Conservation (phyloP, 1,284 basidiomycete species). For the Leccinum colubrinum region DNA sequence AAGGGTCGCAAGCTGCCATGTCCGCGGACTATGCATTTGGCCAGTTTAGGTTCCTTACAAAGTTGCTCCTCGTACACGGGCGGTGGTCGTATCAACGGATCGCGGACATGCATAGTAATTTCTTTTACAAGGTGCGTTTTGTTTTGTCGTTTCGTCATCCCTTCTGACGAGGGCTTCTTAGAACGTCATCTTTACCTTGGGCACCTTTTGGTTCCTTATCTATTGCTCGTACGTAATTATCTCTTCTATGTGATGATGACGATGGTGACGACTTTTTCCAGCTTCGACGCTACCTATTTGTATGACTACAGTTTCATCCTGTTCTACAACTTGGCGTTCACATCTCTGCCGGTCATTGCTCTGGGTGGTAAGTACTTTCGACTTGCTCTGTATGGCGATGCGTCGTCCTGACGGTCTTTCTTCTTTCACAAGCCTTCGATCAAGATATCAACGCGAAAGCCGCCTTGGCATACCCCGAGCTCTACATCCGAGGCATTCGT, state of each 20-base stretch:
- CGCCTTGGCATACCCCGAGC: conserved; percentile 88
- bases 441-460: conserved; percentile 93
- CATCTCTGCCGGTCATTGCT: conserved; percentile 39
- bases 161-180: conserved; percentile 29
- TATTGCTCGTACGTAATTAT: conserved; percentile 69
- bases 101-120: conserved; percentile 97
- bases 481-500: conserved; percentile 91
- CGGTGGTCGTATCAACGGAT: conserved; percentile 96
- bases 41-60: conserved; percentile 93
- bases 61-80: conserved; percentile 91
- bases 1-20: conserved; percentile 98
- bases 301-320: conserved; percentile 96
- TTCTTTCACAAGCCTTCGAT: conserved; percentile 72
- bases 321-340: conserved; percentile 91
- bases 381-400: not conserved
- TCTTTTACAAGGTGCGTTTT: conserved; percentile 89
- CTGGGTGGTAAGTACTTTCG: conserved; percentile 67
- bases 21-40: conserved; percentile 98
- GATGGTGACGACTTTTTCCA: conserved; percentile 27
- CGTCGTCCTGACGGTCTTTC: not conserved
- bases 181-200: conserved; percentile 91
- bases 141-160: not conserved
- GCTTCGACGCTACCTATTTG: conserved; percentile 93
- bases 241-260: not conserved
- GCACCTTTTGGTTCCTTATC: conserved; percentile 93